Evolutionary conservation across 345 rosid genomes (phyloP), one percentile per base, ranked within the genome.

Genomic region (Brassica rapa): DNA sequence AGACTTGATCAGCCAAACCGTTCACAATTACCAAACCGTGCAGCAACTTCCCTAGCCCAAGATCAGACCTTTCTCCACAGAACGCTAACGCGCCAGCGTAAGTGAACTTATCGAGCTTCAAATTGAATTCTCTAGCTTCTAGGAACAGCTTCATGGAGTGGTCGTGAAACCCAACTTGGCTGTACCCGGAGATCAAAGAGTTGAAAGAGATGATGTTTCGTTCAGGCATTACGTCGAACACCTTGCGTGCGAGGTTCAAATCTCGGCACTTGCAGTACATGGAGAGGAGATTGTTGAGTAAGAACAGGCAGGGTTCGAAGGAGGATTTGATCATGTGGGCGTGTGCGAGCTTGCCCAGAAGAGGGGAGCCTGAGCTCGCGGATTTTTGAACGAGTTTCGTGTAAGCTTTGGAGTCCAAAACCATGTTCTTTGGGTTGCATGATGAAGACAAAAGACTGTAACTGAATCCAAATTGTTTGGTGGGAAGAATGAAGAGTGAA

Each of bases 211-310:
- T 68, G 10, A 86, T 79, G 79, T 80, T 87, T 46, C 66, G 77
- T 63, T 83, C 78, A 71, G 83, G 80, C 86, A 87, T 83, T 83
- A 6, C 68, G 69, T 82, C 87, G 68, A 87, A 85, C 85, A 87
- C 9, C 30, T 83, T 63, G 61, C 71, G 87, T 59, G 87, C 90
- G 1, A 74, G 66, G 27, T 37, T 62, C 53, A 83, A 37, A 3
- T 85, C 78, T 0, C 83, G 79, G 37, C 81, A 80, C 23, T 84
- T 83, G 6, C 77, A 75, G 16, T 86, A 84, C 87, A 86, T 72
- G 5, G 61, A 80, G 0, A 83, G 68, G 16, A 86, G 73, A 78
- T 81, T 87, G 70, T 87, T 87, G 4, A 81, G 66, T 68, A 87
- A 21, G 32, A 72, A 84, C 1, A 84, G 72, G 25, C 82, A 79